A percentile compares a stretch with the other conserved stretches of the same genome.
phyloP scores from a whole-genome alignment of 2,329 filamentous ascomycete species.

The Arachnopeziza araneosa region DNA sequence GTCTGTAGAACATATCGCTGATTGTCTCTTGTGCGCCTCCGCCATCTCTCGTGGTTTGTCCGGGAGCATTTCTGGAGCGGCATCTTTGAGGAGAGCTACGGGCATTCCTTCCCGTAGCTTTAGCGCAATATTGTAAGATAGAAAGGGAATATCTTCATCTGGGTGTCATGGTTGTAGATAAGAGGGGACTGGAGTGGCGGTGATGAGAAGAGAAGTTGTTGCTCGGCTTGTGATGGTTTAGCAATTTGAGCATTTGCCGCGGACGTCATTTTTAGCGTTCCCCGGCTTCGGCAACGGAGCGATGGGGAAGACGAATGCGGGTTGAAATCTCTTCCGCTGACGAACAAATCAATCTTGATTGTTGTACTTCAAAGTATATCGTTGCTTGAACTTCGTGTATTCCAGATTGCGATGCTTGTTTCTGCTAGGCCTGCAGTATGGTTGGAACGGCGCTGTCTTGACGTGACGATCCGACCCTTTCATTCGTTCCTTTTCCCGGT shows the following conservation, averaged over 20 bases:
- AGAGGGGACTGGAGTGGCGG: neutral
- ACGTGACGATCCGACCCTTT: too few species aligned
- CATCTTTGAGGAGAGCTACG: slow-evolving; percentile 51
- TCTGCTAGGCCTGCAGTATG: too few species aligned
- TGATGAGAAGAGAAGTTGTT: neutral
- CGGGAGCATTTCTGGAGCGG: slow-evolving; percentile 41
- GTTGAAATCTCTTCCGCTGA: neutral
- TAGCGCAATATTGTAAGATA: neutral
- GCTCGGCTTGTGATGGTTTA: neutral
- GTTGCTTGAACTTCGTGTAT: too few species aligned
- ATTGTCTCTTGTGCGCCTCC: slow-evolving; percentile 20
- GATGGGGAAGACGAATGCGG: neutral
- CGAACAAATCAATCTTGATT: neutral
- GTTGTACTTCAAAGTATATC: too few species aligned
- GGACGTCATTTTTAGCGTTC: slow-evolving; percentile 9
- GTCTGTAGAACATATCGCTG: slow-evolving; percentile 45
- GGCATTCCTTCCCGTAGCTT: slow-evolving; percentile 43
- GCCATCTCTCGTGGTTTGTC: slow-evolving; percentile 36
- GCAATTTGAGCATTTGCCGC: neutral
- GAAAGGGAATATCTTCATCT: neutral
- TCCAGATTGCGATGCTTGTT: too few species aligned
- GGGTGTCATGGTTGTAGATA: neutral
- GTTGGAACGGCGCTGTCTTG: too few species aligned
- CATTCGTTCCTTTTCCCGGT: too few species aligned
- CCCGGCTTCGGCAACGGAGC: slow-evolving; percentile 1